Conservation (phyloP, 352 stramenopile genomes). For the Paralagenidium karlingii region DNA sequence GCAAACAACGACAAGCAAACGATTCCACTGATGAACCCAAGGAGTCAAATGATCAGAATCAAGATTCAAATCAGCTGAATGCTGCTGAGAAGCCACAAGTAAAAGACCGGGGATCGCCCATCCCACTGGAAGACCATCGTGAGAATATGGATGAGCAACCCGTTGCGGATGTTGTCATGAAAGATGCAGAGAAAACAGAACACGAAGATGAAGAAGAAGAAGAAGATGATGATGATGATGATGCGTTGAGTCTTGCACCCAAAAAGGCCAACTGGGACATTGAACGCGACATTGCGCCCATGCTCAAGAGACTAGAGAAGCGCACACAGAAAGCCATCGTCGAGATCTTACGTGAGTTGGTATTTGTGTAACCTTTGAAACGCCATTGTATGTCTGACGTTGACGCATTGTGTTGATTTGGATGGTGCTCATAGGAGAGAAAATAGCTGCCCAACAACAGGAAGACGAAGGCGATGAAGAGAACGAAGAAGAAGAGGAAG, state of each 20-base stretch:
- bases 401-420: not conserved
- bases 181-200: slow-evolving; percentile 4
- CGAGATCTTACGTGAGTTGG: slow-evolving; percentile 65
- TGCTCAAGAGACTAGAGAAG: slow-evolving; percentile 79
- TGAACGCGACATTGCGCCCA: slow-evolving; percentile 72
- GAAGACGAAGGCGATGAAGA: slow-evolving; percentile 43
- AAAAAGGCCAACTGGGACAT: slow-evolving; percentile 84
- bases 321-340: slow-evolving; percentile 79
- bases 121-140: not conserved
- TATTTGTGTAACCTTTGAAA: too few species aligned
- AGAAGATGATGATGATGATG: slow-evolving; percentile 37
- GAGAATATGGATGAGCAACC: not conserved
- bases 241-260: slow-evolving; percentile 59
- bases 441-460: slow-evolving; percentile 59
- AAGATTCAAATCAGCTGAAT: too few species aligned
- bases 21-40: slow-evolving; percentile 2
- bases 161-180: not conserved
- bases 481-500: slow-evolving; percentile 29
- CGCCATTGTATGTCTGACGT: too few species aligned
- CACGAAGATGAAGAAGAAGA: slow-evolving; percentile 9
- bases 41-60: slow-evolving; percentile 10
- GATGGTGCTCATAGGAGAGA: slow-evolving; percentile 34
- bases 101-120: too few species aligned
- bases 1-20: slow-evolving; percentile 44
- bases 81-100: too few species aligned